Conservation (phyloP, 148 eudicot genomes). For the Nepenthes gracilis region DNA sequence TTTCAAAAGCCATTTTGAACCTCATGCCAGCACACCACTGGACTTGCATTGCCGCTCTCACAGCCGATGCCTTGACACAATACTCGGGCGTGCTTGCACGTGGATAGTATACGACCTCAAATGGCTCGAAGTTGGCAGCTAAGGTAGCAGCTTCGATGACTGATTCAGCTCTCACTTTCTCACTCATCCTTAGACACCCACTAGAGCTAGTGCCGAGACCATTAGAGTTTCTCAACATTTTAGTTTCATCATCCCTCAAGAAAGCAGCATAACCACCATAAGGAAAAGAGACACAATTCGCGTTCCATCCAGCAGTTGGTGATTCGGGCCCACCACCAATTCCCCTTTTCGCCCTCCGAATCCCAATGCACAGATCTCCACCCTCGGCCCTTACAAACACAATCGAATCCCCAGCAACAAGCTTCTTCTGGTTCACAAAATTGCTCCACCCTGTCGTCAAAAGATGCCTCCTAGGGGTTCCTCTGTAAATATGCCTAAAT, state of each 20-base stretch:
- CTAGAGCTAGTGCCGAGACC: constrained; percentile 9
- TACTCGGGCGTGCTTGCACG: constrained; percentile 86
- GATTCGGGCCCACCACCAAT: constrained; percentile 43
- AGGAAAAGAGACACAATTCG: constrained; percentile 15
- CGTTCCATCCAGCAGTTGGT: constrained; percentile 40
- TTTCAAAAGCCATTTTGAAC: constrained; percentile 97
- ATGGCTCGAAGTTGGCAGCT: constrained; percentile 59
- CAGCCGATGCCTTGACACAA: constrained; percentile 62
- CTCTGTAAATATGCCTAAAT: constrained; percentile 91
- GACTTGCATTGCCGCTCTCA: constrained; percentile 56
- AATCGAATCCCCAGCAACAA: constrained; percentile 84
- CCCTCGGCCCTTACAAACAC: constrained; percentile 74
- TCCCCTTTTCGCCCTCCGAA: constrained; percentile 74
- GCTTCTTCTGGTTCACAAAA: constrained; percentile 86
- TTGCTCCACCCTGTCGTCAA: constrained; percentile 91
- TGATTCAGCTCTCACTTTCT: constrained; percentile 36
- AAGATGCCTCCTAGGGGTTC: constrained; percentile 88
- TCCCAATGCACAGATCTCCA: constrained; percentile 85
- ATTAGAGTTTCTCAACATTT: constrained; percentile 12
- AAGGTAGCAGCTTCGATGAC: constrained; percentile 51
- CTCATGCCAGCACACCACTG: constrained; percentile 93
- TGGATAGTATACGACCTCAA: constrained; percentile 90
- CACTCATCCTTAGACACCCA: constrained; percentile 6
- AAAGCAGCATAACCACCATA: constrained; percentile 35
- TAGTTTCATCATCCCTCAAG: constrained; percentile 31